Conservation (phyloP, 2,329 filamentous ascomycete species). For the Ascochyta lentis region DNA sequence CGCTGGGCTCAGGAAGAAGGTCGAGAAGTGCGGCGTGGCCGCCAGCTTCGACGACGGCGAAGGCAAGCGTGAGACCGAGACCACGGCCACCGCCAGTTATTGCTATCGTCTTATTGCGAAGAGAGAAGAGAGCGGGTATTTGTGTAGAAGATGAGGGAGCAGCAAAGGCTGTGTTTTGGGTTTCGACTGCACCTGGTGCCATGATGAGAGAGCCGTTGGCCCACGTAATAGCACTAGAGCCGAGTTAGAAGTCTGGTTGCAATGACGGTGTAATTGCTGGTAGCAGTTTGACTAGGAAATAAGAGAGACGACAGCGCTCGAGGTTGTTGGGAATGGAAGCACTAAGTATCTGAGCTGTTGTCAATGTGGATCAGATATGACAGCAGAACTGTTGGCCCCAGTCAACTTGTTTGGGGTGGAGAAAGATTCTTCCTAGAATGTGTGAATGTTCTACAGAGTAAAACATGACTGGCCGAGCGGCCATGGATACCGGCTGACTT, state of each 20-base stretch:
- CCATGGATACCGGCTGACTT: not conserved
- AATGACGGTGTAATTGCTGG: not conserved
- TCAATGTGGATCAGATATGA: too few relatives aligned
- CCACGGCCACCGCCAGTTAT: slow-evolving; percentile 62
- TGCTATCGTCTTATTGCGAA: slow-evolving; percentile 48
- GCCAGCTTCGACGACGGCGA: slow-evolving; percentile 58
- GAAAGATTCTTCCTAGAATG: not conserved
- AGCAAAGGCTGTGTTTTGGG: too few relatives aligned
- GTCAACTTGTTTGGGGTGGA: too few relatives aligned
- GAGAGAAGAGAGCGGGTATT: not conserved
- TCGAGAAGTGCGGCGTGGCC: slow-evolving; percentile 59
- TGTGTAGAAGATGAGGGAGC: too few relatives aligned
- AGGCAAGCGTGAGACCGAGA: slow-evolving; percentile 59
- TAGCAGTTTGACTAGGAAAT: too few relatives aligned
- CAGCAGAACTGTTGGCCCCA: too few relatives aligned
- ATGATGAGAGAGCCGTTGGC: not conserved
- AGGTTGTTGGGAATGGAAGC: too few relatives aligned
- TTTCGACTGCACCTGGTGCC: not conserved
- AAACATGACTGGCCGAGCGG: not conserved
- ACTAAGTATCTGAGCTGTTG: too few relatives aligned
- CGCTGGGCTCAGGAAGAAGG: slow-evolving; percentile 49
- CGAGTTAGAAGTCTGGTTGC: not conserved
- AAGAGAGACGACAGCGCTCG: too few relatives aligned
- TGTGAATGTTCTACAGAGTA: not conserved
- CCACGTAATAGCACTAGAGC: not conserved